phyloP scores from a whole-genome alignment of 2,329 filamentous ascomycete species.

The Aspergillus amoenus region DNA sequence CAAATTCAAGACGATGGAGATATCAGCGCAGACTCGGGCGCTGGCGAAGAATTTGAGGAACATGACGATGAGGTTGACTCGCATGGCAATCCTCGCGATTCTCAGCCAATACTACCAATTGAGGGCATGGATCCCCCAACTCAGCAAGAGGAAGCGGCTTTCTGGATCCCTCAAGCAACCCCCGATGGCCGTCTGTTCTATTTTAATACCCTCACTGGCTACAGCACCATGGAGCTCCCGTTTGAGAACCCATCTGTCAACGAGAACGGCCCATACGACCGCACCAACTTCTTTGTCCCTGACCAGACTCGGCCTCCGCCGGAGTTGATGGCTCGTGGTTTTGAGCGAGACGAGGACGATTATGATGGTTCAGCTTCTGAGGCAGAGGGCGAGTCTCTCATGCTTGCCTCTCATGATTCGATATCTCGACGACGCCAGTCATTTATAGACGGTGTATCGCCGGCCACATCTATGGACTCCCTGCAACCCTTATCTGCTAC shows the following conservation, averaged over 20 bases:
- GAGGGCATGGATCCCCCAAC: slow-evolving; percentile 61
- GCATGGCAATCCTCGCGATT: slow-evolving; percentile 64
- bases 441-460: slow-evolving; percentile 71
- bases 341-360: slow-evolving; percentile 81
- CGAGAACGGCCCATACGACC: slow-evolving; percentile 83
- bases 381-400: slow-evolving; percentile 72
- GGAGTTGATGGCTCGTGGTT: slow-evolving; percentile 84
- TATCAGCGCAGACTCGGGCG: slow-evolving; percentile 48
- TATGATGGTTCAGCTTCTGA: slow-evolving; percentile 91
- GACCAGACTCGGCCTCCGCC: slow-evolving; percentile 86
- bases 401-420: slow-evolving; percentile 67
- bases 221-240: slow-evolving; percentile 90
- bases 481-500: slow-evolving; percentile 68
- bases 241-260: slow-evolving; percentile 82
- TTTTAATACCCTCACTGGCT: slow-evolving; percentile 96
- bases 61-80: slow-evolving; percentile 69
- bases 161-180: slow-evolving; percentile 98
- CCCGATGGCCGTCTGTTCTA: slow-evolving; percentile 92
- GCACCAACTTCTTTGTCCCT: slow-evolving; percentile 83
- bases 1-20: slow-evolving; percentile 55
- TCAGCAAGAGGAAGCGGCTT: slow-evolving; percentile 84
- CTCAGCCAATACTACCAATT: slow-evolving; percentile 62
- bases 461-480: slow-evolving; percentile 88
- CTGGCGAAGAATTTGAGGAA: slow-evolving; percentile 64
- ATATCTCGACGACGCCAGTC: slow-evolving; percentile 67